Conservation (phyloP, 257 asterid species). For the Thymus quinquecostatus region DNA sequence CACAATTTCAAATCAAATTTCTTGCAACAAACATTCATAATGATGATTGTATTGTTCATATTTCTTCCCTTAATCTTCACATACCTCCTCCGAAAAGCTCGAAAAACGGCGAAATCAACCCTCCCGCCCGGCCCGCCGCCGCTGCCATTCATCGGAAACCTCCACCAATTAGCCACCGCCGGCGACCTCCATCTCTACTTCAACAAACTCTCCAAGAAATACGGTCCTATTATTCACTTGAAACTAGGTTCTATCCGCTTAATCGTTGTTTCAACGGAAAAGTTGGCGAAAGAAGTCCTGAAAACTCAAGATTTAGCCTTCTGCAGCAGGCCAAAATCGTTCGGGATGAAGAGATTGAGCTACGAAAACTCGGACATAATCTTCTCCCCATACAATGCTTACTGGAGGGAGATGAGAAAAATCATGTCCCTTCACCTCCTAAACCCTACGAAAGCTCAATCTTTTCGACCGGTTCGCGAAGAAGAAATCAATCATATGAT, state of each 20-base stretch:
- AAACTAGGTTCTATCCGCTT: slow-evolving; percentile 16
- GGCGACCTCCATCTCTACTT: background rate
- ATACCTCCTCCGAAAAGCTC: background rate
- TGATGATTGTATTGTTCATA: background rate
- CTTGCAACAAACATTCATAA: background rate
- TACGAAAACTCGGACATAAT: slow-evolving; percentile 17
- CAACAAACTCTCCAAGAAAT: slow-evolving; percentile 17
- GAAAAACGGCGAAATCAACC: background rate
- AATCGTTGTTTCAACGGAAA: slow-evolving; percentile 19
- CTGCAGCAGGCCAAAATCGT: slow-evolving; percentile 17
- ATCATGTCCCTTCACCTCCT: slow-evolving; percentile 15
- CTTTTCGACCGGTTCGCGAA: slow-evolving; percentile 18
- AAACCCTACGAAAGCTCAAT: background rate
- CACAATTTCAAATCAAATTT: background rate
- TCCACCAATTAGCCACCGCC: slow-evolving; percentile 22
- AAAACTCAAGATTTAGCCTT: slow-evolving; percentile 31
- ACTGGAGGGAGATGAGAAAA: slow-evolving; percentile 28
- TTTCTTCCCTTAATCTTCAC: background rate
- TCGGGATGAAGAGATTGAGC: background rate
- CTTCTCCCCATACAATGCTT: slow-evolving; percentile 21
- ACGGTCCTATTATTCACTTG: slow-evolving; percentile 27
- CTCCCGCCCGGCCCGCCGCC: slow-evolving; percentile 28
- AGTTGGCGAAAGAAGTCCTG: slow-evolving; percentile 21
- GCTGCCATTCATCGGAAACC: slow-evolving; percentile 34
- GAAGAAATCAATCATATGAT: background rate